These are phyloP conservation scores for Malus fusca DNA, from an alignment of 306 rosid genomes.

Conservation along the genomic window DNA sequence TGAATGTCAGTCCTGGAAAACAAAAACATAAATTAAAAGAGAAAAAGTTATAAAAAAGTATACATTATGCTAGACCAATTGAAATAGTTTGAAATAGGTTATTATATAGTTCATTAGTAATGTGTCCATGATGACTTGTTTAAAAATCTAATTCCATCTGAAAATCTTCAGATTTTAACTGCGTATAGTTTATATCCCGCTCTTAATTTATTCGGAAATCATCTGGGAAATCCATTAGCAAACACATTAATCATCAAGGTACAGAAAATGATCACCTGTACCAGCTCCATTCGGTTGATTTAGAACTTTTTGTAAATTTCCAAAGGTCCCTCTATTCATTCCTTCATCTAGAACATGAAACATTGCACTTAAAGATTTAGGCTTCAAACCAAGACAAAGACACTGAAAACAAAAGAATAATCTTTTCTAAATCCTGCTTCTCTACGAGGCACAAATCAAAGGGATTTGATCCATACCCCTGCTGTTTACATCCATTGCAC, in stretches of 20 bases:
- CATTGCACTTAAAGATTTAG: not conserved
- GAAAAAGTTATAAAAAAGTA: not conserved
- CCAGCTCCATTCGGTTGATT: slow-evolving; percentile 37
- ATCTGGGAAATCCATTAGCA: not conserved
- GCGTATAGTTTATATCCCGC: not conserved
- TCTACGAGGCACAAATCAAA: not conserved
- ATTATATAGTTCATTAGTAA: not conserved
- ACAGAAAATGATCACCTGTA: slow-evolving; percentile 38
- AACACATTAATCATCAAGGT: slow-evolving; percentile 4
- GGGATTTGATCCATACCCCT: slow-evolving; percentile 20
- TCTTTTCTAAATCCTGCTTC: not conserved
- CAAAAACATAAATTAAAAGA: not conserved
- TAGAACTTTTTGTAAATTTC: slow-evolving; percentile 31
- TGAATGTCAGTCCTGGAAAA: slow-evolving; percentile 49
- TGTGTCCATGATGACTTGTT: not conserved
- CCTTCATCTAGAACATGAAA: slow-evolving; percentile 26
- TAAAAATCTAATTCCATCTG: not conserved
- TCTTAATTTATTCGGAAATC: not conserved
- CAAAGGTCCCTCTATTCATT: slow-evolving; percentile 30
- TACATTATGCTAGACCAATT: not conserved
- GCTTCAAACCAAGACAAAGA: not conserved
- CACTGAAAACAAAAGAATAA: not conserved
- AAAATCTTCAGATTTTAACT: not conserved
- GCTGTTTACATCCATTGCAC: slow-evolving; percentile 22
- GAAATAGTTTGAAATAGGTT: not conserved